Evolutionary conservation across 202 grass and related monocot species (phyloP), one percentile per base, ranked within the genome.

Genomic region (Schoenoplectus tabernaemontani): DNA sequence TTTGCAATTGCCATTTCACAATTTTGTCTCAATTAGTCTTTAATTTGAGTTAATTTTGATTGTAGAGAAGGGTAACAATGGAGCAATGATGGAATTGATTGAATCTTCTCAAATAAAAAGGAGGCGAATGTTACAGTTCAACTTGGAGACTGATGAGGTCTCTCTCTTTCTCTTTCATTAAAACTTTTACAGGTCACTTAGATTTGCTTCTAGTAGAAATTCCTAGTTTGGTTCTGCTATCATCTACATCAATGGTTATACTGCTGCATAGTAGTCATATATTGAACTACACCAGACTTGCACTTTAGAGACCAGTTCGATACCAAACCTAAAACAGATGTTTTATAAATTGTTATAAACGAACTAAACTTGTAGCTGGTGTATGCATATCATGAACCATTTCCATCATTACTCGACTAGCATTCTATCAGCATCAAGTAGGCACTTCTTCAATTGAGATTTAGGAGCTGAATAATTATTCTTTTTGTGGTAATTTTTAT

Each of bases 41-140:
- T 32, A 7, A 8, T 42, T 41, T 11, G 34, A 76, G 33, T 80
- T 24, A 57, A 56, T 83, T 76, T 36, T 48, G 51, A 59, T 57
- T 76, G 58, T 73, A 59, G 65, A 57, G 62, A 77, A 60, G 30
- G 15, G 80, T 15, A 47, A 36, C 9, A 85, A 60, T 80, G 66
- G 72, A 91, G 89, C 87, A 82, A 82, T 92, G 54, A 78, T 72
- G 46, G 88, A 95, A 82, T 87, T 81, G 22, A 91, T 84, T 34
- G 96, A 92, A 79, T 87, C 89, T 70, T 88, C 86, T n/a, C 96
- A 98, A 72, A 80, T 84, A 19, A 98, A 98, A 64, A 83, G 96
- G 60, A 90, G 96, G 70, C 91, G 96, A 56, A 95, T 89, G 89
- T 85, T 98, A 43, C 96, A 90, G 64, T 98, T 98, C 76, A 91